Evolutionary conservation across 129 eudicot species (phyloP), one percentile per base, ranked within the genome.

Genomic region (Arctium lappa): DNA sequence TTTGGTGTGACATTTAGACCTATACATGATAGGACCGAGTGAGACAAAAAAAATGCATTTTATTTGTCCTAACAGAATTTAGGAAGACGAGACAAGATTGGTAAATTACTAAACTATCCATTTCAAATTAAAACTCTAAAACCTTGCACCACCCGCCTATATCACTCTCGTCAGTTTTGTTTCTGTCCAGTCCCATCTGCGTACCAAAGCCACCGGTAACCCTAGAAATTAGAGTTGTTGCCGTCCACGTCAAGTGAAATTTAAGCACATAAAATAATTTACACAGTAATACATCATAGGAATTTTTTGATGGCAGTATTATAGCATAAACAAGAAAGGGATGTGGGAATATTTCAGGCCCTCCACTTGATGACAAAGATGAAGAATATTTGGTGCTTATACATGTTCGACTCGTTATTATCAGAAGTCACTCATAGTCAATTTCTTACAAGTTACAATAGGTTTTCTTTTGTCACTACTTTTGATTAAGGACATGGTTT

Each of bases 221-320:
- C 60, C 29, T 53, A 62, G 79, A 69, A 72, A 72, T 53, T 56
- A 36, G 40, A 83, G 84, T 66, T 42, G 70, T 40, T 39, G 74
- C 79, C 79, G 39, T 38, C 74, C 37, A 81, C 74, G 74, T 81
- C 80, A 74, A 81, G 65, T 81, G 65, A 33, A 46, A 50, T 12
- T 9, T 16, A 74, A 73, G 73, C 39, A 56, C 34, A 53, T 56
- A 31, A 37, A 46, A 69, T 9, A 44, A 42, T 75, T 66, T 32
- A 77, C 50, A 18, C 60, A 34, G 81, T 37, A 60, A n/a, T 63
- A 37, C 56, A 65, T 78, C 81, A 63, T 65, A 36, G 46, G 71
- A 72, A 70, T 80, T 12, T 79, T 69, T 79, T 69, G 69, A 69
- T 79, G 29, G 32, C 4, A 33, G 8, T 18, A 44, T 80, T 71